phyloP scores from a whole-genome alignment of 306 rosid species.

The Citrullus amarus region DNA sequence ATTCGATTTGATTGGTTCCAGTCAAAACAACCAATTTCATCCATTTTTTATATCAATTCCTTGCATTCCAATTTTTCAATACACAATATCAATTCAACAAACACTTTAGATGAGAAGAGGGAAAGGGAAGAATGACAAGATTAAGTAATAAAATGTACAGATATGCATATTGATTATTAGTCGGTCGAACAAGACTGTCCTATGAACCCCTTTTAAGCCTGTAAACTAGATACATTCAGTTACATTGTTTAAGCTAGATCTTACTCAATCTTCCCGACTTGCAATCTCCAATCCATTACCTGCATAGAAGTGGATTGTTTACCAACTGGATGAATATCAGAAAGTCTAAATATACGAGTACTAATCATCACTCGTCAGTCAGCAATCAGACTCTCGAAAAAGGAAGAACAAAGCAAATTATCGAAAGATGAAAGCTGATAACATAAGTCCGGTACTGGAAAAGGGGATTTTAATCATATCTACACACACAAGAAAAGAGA shows the following conservation, averaged over 20 bases:
- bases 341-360: neutral
- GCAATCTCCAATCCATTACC: conserved; percentile 88
- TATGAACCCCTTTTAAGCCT: neutral
- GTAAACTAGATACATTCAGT: neutral
- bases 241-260: neutral
- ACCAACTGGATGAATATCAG: neutral
- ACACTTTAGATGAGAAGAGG: neutral
- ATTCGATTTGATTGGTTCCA: neutral
- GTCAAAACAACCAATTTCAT: neutral
- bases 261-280: conserved; percentile 21
- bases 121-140: neutral
- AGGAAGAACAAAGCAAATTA: neutral
- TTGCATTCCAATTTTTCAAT: neutral
- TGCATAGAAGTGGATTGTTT: conserved; percentile 11
- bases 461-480: neutral
- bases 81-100: neutral
- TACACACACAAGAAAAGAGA: neutral
- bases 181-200: neutral
- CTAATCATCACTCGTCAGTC: neutral
- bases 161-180: neutral
- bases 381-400: neutral
- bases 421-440: neutral
- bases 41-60: neutral
- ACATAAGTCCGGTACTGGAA: neutral
- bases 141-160: neutral